A percentile compares a stretch with the other conserved stretches of the same genome.
These are phyloP conservation scores for Trifolium repens DNA, from an alignment of 306 rosid genomes.

Conservation along the genomic window DNA sequence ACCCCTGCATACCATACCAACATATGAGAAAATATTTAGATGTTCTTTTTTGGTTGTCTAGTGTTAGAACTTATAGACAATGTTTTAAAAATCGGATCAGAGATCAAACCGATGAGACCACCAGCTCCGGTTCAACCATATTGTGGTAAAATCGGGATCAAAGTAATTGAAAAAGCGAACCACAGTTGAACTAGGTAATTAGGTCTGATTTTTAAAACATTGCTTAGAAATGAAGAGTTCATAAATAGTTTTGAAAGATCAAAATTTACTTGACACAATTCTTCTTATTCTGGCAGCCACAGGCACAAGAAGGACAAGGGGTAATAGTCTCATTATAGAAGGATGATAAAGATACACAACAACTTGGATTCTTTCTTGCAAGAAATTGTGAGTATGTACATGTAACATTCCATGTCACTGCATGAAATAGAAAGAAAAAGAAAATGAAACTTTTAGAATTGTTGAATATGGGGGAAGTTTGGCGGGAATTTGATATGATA, in stretches of 20 bases:
- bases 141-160: not conserved
- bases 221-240: conserved; percentile 1
- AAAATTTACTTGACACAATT: conserved; percentile 72
- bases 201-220: not conserved
- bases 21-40: conserved; percentile 25
- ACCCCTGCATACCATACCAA: conserved; percentile 52
- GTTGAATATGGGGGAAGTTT: conserved; percentile 3
- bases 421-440: conserved; percentile 13
- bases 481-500: not conserved
- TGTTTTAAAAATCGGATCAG: not conserved
- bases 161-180: not conserved
- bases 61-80: not conserved
- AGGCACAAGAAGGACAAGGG: conserved; percentile 81
- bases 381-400: conserved; percentile 92
- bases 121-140: not conserved
- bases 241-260: conserved; percentile 21
- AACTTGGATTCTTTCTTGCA: conserved; percentile 78
- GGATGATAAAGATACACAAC: conserved; percentile 91
- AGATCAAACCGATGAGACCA: not conserved
- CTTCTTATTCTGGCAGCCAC: conserved; percentile 85
- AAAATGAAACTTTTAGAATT: conserved; percentile 12
- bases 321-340: conserved; percentile 85
- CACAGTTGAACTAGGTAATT: not conserved
- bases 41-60: not conserved
- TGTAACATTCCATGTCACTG: conserved; percentile 99